phyloP scores from a whole-genome alignment of 805 yeast species.

The Myxozyma udenii region DNA sequence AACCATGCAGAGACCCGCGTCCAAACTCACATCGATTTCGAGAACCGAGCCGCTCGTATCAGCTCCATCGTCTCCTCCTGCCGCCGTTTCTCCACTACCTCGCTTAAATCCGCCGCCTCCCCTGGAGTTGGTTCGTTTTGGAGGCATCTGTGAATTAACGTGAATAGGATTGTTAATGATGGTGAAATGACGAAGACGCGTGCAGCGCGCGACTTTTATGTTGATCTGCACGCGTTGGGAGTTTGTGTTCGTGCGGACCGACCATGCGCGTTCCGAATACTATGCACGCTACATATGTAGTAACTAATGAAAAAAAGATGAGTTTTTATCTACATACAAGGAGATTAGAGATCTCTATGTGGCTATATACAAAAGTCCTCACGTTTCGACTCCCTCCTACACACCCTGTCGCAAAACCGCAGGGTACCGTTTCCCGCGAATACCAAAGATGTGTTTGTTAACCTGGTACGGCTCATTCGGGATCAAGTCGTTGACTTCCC shows the following conservation, averaged over 20 bases:
- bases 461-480: conserved; percentile 93
- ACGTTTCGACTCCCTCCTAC: conserved; percentile 1
- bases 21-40: conserved; percentile 12
- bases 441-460: conserved; percentile 83
- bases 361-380: not conserved
- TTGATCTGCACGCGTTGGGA: too few species aligned
- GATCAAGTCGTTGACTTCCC: conserved; percentile 88
- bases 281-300: not conserved
- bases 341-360: not conserved
- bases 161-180: too few species aligned
- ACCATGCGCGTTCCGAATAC: too few species aligned
- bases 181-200: too few species aligned
- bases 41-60: not conserved
- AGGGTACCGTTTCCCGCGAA: conserved; percentile 96
- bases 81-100: too few species aligned
- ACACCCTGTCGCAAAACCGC: conserved; percentile 48
- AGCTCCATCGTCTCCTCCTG: not conserved
- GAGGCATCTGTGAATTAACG: too few species aligned
- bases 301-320: not conserved
- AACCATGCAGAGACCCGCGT: not conserved
- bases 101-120: too few species aligned
- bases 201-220: too few species aligned
- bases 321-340: not conserved
- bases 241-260: too few species aligned
- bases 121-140: too few species aligned